Percentiles rank a stretch among this genome's conserved stretches.
Conservation (phyloP, 2,329 filamentous ascomycete species). For the Neofusicoccum umdonicola region DNA sequence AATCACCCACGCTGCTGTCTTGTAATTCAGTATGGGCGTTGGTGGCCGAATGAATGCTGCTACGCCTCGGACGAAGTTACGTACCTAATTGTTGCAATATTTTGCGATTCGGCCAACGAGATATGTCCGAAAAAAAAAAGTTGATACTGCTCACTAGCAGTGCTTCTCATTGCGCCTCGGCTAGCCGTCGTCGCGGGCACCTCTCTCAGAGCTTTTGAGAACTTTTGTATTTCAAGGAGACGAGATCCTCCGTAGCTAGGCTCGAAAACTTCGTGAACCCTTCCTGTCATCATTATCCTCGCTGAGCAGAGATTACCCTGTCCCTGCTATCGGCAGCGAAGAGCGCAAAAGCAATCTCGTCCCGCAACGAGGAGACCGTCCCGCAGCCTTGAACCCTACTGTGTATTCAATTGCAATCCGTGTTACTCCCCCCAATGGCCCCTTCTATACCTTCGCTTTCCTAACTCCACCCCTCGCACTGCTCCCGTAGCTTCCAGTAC, state of each 20-base stretch:
- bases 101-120: background rate
- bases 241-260: background rate
- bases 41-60: too few species aligned
- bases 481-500: background rate
- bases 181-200: background rate
- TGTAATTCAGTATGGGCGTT: too few species aligned
- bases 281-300: background rate
- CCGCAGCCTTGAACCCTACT: slow-evolving; percentile 4
- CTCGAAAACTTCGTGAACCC: background rate
- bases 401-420: background rate
- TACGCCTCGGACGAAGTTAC: too few species aligned
- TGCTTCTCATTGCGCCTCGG: background rate
- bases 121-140: background rate
- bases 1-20: too few species aligned
- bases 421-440: background rate
- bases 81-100: too few species aligned
- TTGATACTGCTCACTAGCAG: background rate
- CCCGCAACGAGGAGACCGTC: slow-evolving; percentile 1
- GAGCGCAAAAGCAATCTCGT: background rate
- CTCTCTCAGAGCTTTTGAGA: background rate
- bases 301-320: background rate
- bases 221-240: slow-evolving; percentile 4
- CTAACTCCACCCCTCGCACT: background rate
- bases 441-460: background rate
- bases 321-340: background rate